These are phyloP conservation scores for Suhomyces chickasaworum DNA, from an alignment of 1,139 yeast species.

Conservation along the genomic window DNA sequence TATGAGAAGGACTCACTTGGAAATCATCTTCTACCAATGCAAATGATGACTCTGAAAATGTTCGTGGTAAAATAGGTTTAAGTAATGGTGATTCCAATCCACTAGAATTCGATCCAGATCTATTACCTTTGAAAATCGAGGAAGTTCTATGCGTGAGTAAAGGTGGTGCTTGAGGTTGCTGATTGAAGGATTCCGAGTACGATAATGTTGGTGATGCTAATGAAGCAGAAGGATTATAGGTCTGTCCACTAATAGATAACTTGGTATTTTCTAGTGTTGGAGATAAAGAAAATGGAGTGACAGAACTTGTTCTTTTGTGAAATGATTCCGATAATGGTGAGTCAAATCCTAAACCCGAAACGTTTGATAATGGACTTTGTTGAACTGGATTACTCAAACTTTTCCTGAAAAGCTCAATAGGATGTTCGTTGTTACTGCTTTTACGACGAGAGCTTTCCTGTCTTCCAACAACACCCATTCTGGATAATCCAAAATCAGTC, in stretches of 20 bases:
- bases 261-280: conserved; percentile 44
- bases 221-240: conserved; percentile 3
- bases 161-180: conserved; percentile 16
- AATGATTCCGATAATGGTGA: conserved; percentile 33
- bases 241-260: conserved; percentile 20
- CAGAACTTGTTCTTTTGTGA: conserved; percentile 41
- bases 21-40: conserved; percentile 53
- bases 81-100: conserved; percentile 51
- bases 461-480: conserved; percentile 87
- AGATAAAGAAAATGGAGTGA: conserved; percentile 52
- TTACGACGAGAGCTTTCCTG: conserved; percentile 54
- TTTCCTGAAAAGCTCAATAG: conserved; percentile 44
- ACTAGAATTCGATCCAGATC: conserved; percentile 39
- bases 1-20: conserved; percentile 31
- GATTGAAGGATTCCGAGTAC: conserved; percentile 17
- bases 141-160: conserved; percentile 18
- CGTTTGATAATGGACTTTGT: conserved; percentile 24
- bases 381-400: conserved; percentile 24
- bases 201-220: conserved; percentile 19
- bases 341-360: conserved; percentile 24
- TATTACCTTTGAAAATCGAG: conserved; percentile 18
- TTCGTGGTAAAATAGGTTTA: conserved; percentile 49
- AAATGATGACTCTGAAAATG: conserved; percentile 59
- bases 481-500: conserved; percentile 91
- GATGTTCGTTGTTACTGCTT: conserved; percentile 49